Conservation (phyloP, 73 alveolate species). For the Tetrahymena malaccensis region DNA sequence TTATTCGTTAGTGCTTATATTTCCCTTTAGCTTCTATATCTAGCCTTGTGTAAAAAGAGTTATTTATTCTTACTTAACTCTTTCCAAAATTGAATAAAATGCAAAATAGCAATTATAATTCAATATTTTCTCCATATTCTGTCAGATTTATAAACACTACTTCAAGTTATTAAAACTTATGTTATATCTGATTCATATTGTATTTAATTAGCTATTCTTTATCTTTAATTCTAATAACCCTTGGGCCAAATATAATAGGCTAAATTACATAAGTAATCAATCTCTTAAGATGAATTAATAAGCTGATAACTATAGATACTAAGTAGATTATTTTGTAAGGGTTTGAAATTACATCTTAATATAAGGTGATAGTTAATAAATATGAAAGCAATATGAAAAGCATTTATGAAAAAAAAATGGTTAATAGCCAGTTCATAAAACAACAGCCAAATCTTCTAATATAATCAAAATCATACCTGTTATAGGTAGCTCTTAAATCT, state of each 20-base stretch:
- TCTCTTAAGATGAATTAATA: neutral
- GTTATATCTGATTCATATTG: neutral
- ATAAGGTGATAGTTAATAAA: neutral
- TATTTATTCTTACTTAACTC: neutral
- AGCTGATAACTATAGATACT: neutral
- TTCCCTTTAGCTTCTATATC: neutral
- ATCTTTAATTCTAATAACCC: neutral
- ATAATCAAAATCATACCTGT: neutral
- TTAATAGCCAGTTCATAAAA: neutral
- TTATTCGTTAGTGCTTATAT: neutral
- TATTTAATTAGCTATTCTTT: neutral
- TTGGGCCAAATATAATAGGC: neutral
- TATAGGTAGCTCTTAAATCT: neutral
- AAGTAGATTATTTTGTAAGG: neutral
- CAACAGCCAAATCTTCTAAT: neutral
- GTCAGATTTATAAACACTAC: neutral
- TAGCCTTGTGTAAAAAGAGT: neutral
- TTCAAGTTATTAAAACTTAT: neutral
- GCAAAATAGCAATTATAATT: neutral
- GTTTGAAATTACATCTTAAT: neutral
- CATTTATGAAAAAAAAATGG: neutral
- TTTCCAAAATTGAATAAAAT: neutral
- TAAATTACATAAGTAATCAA: neutral
- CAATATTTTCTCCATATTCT: neutral
- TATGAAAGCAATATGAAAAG: neutral